Base-by-base conservation (phyloP, 495 filamentous ascomycete species). In the Massariosphaeria phaeospora region DNA sequence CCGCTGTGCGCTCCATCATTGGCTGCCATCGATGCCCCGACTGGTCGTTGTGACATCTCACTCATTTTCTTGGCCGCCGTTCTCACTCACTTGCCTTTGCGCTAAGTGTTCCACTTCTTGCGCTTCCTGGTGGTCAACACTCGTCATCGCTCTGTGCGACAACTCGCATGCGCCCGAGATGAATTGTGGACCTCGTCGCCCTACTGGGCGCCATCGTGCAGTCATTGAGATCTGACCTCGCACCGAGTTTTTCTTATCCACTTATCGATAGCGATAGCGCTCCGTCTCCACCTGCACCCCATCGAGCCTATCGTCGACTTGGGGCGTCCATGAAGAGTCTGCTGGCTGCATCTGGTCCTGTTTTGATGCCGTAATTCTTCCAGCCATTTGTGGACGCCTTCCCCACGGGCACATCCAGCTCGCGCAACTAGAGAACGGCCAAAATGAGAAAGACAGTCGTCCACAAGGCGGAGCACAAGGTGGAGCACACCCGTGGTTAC, bases 261-360 rank as follows among this genome's bases (percentile, higher is more conserved):
- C 55, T 57, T 59, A 59, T 59, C 56, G 49, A 59, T 58, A 58
- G 21, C 55, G 48, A 58, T 59, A 54, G 17, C 30, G 25, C 2
- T 25, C 51, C 52, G 21, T 48, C 43, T 23, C 42, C 30, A 29
- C 52, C 15, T n/a, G 9, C 21, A 23, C 3, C 23, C 17, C 5
- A 3, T 20, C 31, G 4, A 35, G 13, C 29, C 27, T 13, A 34
- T 33, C 2, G 27, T 10, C 2, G 45, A 20, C 27, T 7, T 21
- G 17, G 45, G 35, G 45, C 29, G 3, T 15, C 21, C 12, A 33
- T 3, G 50, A 44, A 45, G 50, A 53, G 26, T 53, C 45, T 53
- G 44, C 39, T 26, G 15, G 2, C 50, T 53, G 38, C 49, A 33
- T 38, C 35, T n/a, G 50, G 38, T 26, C 34, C 2, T 10, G 18